Conservation (phyloP, 108 stramenopile genomes). For the Nitzschia inconspicua region DNA sequence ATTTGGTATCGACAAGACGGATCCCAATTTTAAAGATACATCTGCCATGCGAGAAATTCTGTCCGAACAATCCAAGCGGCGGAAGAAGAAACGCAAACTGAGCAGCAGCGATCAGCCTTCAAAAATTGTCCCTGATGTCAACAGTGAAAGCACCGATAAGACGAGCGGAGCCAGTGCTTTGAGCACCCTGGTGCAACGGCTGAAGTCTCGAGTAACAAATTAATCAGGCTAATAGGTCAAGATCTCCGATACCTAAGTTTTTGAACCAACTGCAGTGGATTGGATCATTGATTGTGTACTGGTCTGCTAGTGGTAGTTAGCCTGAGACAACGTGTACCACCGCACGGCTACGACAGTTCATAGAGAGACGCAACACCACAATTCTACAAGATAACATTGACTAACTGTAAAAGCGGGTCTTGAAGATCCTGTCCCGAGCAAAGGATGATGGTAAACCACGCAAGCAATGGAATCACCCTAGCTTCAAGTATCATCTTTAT, state of each 20-base stretch:
- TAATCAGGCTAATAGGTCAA: no score
- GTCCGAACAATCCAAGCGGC: constrained; percentile 70
- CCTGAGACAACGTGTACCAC: no score
- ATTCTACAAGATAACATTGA: no score
- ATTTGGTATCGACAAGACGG: constrained; percentile 92
- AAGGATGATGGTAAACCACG: no score
- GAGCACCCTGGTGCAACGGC: constrained; percentile 61
- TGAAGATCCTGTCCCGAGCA: no score
- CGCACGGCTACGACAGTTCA: no score
- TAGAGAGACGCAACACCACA: no score
- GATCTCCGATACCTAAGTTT: no score
- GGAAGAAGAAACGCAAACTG: constrained; percentile 66
- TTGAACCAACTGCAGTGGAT: no score
- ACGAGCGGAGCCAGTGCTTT: constrained; percentile 39
- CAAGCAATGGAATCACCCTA: no score
- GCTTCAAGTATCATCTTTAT: no score
- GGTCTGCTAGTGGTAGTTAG: neutral
- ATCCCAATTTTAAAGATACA: constrained; percentile 85
- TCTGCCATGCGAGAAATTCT: constrained; percentile 85
- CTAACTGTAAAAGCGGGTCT: no score
- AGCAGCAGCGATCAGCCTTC: neutral
- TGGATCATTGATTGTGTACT: neutral
- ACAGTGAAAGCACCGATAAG: constrained; percentile 4
- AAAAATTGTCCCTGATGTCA: constrained; percentile 26
- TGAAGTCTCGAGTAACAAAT: constrained; percentile 47